phyloP scores from a whole-genome alignment of 768 basidiomycete genomes.

The Stropharia rugosoannulata region DNA sequence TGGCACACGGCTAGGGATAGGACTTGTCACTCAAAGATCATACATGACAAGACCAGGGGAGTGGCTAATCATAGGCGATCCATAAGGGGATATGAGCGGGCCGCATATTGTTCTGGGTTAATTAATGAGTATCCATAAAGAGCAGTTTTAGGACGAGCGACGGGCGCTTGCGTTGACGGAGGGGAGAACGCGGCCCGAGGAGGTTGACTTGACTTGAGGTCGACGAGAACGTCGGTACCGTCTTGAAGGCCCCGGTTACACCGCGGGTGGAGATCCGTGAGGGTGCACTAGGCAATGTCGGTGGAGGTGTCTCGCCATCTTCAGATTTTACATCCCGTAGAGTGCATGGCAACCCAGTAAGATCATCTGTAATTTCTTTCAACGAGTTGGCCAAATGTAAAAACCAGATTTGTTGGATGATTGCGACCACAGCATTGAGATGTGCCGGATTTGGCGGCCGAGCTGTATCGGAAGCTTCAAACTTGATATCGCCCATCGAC shows the following conservation, averaged over 20 bases:
- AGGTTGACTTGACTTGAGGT: conserved; percentile 33
- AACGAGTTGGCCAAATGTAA: conserved; percentile 76
- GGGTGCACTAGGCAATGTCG: conserved; percentile 52
- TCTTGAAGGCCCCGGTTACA: conserved; percentile 76
- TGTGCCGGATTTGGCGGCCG: conserved; percentile 81
- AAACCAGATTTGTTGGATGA: conserved; percentile 67
- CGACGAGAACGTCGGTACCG: conserved; percentile 56
- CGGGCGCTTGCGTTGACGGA: conserved; percentile 43
- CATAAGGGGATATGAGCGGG: conserved; percentile 58
- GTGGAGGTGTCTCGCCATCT: conserved; percentile 79
- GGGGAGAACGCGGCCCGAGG: conserved; percentile 47
- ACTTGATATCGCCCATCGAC: conserved; percentile 8
- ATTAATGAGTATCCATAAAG: conserved; percentile 40
- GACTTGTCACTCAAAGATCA: conserved; percentile 56
- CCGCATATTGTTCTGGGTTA: conserved; percentile 50
- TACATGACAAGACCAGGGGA: conserved; percentile 73
- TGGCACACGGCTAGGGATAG: conserved; percentile 59
- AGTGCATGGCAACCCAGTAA: conserved; percentile 76
- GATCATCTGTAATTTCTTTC: conserved; percentile 83
- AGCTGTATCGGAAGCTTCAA: conserved; percentile 33
- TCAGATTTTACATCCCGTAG: conserved; percentile 86
- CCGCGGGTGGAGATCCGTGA: conserved; percentile 83
- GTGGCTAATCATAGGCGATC: conserved; percentile 71
- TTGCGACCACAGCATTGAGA: conserved; percentile 84
- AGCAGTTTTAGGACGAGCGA: conserved; percentile 37